Evolutionary conservation across 2,329 filamentous ascomycete species (phyloP).

Genomic region (Immersiporthe knoxdaviesiana): DNA sequence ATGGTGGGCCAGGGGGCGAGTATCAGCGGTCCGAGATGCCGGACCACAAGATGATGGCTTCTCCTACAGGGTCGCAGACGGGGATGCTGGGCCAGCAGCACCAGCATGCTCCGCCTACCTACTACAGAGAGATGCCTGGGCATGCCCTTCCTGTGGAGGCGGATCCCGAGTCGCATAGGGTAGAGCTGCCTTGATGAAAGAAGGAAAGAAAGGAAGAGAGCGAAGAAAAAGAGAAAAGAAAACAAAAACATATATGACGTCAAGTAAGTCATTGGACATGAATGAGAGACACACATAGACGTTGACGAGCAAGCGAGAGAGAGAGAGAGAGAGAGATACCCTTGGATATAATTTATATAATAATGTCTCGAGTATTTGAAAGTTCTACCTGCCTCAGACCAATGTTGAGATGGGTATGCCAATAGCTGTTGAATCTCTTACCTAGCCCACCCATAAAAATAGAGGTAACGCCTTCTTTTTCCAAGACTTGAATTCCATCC

Average conservation of each 20-base stretch:
- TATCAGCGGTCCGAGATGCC: not conserved
- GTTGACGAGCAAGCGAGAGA: too few relatives aligned
- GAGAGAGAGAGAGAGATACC: not conserved
- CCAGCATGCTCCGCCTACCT: not conserved
- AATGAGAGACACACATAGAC: too few relatives aligned
- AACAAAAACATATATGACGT: too few relatives aligned
- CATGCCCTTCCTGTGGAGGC: not conserved
- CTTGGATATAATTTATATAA: not conserved
- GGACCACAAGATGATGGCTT: not conserved
- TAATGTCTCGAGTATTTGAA: not conserved
- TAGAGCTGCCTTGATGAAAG: not conserved
- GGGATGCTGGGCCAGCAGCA: not conserved
- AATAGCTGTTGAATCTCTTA: too few relatives aligned
- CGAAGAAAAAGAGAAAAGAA: too few relatives aligned
- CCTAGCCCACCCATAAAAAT: too few relatives aligned
- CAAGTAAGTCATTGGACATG: too few relatives aligned
- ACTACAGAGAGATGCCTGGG: slow-evolving; percentile 1
- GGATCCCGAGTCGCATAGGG: not conserved
- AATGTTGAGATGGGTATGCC: not conserved
- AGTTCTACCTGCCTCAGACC: not conserved
- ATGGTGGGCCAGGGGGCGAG: slow-evolving; percentile 3
- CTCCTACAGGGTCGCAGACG: not conserved
- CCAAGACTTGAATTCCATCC: too few relatives aligned
- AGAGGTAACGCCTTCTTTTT: too few relatives aligned
- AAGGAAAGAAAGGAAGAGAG: not conserved